Evolutionary conservation across 345 rosid species (phyloP).

Genomic region (Combretum micranthum): DNA sequence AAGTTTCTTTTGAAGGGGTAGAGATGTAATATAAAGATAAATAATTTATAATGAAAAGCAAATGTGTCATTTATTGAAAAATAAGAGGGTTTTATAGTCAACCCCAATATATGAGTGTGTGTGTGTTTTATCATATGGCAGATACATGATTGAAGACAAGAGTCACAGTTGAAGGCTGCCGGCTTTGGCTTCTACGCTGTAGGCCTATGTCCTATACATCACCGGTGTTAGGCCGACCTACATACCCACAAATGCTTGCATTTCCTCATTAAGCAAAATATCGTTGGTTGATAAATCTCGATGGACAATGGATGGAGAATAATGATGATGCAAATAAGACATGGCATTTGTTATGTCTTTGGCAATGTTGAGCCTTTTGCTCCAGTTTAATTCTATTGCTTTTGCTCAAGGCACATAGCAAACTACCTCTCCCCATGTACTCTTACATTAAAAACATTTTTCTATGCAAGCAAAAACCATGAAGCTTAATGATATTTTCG

Average conservation of each 20-base stretch:
- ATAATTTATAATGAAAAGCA: too few species aligned
- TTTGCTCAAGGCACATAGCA: background rate
- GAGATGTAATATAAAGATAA: too few species aligned
- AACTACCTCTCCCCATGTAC: conserved; percentile 9
- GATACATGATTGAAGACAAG: too few species aligned
- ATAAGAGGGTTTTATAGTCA: too few species aligned
- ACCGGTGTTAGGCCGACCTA: too few species aligned
- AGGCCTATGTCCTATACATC: too few species aligned
- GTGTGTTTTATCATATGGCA: too few species aligned
- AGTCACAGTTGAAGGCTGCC: too few species aligned
- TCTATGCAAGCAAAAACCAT: conserved; percentile 1
- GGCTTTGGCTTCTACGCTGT: too few species aligned
- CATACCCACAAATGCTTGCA: conserved; percentile 9
- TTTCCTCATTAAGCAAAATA: conserved; percentile 9
- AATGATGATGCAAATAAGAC: conserved; percentile 17
- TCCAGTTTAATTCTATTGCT: conserved; percentile 13
- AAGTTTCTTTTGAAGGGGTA: too few species aligned
- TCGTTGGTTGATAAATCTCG: conserved; percentile 21
- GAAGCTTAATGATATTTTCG: conserved; percentile 6
- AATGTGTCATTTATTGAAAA: too few species aligned
- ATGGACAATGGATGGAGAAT: conserved; percentile 6
- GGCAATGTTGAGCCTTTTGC: background rate
- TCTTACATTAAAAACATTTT: conserved; percentile 8
- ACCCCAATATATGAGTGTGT: too few species aligned
- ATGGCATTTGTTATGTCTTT: conserved; percentile 10